Conservation (phyloP, 441 rosid genomes). For the Mallotus repandus region DNA sequence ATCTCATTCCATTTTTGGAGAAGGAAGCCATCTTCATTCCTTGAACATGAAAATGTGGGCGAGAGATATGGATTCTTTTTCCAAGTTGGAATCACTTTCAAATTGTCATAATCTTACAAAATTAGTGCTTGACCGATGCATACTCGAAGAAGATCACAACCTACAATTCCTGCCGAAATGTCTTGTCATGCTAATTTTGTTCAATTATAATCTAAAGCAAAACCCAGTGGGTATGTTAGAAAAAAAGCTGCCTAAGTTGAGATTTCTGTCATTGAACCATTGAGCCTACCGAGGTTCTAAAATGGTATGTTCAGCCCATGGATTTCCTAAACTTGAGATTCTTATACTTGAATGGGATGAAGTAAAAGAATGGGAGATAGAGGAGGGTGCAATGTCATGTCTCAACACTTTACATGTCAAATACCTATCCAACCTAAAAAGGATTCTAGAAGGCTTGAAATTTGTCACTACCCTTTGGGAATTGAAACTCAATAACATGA, state of each 20-base stretch:
- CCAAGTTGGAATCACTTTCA: slow-evolving; percentile 5
- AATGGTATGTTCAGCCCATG: slow-evolving; percentile 8
- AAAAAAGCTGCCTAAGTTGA: slow-evolving; percentile 7
- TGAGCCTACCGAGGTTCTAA: background rate
- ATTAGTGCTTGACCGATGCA: background rate
- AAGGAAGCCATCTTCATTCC: background rate
- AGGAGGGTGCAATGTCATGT: slow-evolving; percentile 14
- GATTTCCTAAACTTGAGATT: slow-evolving; percentile 5
- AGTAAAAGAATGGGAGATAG: slow-evolving; percentile 6
- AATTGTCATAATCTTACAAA: slow-evolving; percentile 4
- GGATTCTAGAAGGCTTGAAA: slow-evolving; percentile 10
- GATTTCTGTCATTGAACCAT: background rate
- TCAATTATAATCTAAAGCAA: background rate
- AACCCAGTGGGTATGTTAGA: slow-evolving; percentile 13
- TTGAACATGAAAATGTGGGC: background rate
- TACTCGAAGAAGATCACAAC: slow-evolving; percentile 1
- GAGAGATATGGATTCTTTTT: background rate
- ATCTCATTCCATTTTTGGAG: background rate
- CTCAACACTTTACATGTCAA: background rate
- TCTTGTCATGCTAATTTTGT: background rate
- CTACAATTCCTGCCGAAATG: slow-evolving; percentile 12
- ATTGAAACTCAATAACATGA: background rate
- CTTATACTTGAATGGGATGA: background rate
- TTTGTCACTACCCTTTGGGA: slow-evolving; percentile 5
- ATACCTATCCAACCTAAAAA: background rate